Percentiles rank a stretch among this genome's conserved stretches.
Evolutionary conservation across 257 asterid species (phyloP).

Genomic region (Solanum lycopersicoides): DNA sequence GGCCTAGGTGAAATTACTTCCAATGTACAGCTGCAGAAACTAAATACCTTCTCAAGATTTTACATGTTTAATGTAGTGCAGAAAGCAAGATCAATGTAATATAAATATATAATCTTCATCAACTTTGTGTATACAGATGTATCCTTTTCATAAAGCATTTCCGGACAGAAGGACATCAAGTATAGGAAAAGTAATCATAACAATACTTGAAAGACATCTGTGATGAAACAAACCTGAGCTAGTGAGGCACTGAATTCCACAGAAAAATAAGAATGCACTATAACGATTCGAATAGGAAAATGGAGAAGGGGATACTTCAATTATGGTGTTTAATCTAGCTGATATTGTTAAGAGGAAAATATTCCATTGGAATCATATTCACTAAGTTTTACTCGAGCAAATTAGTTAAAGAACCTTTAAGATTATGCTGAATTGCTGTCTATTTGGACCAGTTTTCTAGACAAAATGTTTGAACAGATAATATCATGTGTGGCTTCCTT

Average conservation of each 20-base stretch:
- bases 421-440: neutral
- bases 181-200: neutral
- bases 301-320: neutral
- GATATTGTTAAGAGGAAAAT: neutral
- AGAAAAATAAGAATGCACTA: neutral
- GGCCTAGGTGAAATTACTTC: constrained; percentile 11
- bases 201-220: neutral
- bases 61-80: neutral
- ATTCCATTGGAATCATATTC: neutral
- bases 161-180: neutral
- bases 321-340: neutral
- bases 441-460: neutral
- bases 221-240: neutral
- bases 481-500: neutral
- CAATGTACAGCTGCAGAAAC: constrained; percentile 1
- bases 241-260: neutral
- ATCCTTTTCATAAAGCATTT: neutral
- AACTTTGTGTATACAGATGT: neutral
- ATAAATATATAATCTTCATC: neutral
- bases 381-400: neutral
- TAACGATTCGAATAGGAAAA: neutral
- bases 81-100: neutral
- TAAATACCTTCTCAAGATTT: neutral
- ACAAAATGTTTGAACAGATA: neutral
- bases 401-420: neutral